phyloP scores from a whole-genome alignment of 345 rosid genomes.

The Anastatica hierochuntica region DNA sequence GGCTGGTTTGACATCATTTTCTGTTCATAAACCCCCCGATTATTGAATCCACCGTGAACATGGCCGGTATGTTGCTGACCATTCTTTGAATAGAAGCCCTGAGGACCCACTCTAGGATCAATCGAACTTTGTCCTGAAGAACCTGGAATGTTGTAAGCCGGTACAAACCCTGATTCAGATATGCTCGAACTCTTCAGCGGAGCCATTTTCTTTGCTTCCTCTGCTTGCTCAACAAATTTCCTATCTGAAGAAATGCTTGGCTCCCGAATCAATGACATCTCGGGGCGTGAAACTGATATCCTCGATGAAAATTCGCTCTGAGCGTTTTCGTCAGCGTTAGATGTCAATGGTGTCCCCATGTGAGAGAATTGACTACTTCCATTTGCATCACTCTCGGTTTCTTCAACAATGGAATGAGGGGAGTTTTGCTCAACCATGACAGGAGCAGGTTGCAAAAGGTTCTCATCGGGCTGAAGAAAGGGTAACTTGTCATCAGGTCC shows the following conservation, averaged over 20 bases:
- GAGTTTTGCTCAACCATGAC: conserved; percentile 63
- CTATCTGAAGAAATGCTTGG: conserved; percentile 75
- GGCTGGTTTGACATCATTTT: conserved; percentile 61
- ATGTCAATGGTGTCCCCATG: conserved; percentile 56
- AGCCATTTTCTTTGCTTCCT: conserved; percentile 47
- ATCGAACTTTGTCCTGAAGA: conserved; percentile 32
- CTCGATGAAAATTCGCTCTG: conserved; percentile 87
- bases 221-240: conserved; percentile 63
- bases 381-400: conserved; percentile 78
- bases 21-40: conserved; percentile 68
- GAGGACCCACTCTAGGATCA: conserved; percentile 57
- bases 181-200: conserved; percentile 30
- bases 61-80: conserved; percentile 46
- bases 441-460: conserved; percentile 66
- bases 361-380: conserved; percentile 58
- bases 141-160: conserved; percentile 40
- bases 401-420: conserved; percentile 88
- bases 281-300: conserved; percentile 68
- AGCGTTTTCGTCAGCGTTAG: conserved; percentile 63
- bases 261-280: conserved; percentile 63
- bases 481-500: conserved; percentile 69
- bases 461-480: conserved; percentile 90
- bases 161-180: conserved; percentile 49
- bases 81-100: conserved; percentile 55
- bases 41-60: conserved; percentile 30